Evolutionary conservation across 441 rosid genomes (phyloP).

Genomic region (Kokia cookei): DNA sequence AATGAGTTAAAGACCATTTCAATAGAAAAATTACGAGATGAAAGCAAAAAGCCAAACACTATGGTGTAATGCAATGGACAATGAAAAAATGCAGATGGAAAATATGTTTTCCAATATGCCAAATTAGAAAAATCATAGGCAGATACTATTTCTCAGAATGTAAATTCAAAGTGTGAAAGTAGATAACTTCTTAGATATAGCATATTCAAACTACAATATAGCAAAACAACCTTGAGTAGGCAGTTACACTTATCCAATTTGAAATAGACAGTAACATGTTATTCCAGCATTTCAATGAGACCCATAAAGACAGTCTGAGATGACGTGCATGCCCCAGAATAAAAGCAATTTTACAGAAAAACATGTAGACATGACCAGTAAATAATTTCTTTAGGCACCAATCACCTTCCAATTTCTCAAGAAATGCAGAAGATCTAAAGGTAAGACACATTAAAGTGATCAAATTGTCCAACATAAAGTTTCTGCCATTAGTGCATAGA

Average conservation of each 20-base stretch:
- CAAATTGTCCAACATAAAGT: not conserved
- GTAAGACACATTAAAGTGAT: not conserved
- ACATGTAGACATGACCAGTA: not conserved
- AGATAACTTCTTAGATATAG: not conserved
- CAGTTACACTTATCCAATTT: not conserved
- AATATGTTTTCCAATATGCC: not conserved
- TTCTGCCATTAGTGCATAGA: not conserved
- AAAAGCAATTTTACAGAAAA: not conserved
- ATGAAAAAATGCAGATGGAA: not conserved
- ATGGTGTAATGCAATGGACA: not conserved
- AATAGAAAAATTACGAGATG: constrained; percentile 4
- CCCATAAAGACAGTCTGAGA: not conserved
- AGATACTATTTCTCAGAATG: not conserved
- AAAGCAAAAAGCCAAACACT: constrained; percentile 3
- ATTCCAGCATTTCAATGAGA: not conserved
- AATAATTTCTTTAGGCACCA: not conserved
- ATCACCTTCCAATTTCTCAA: not conserved
- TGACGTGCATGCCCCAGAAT: not conserved
- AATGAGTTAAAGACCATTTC: constrained; percentile 7
- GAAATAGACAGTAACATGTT: not conserved
- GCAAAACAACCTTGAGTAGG: not conserved
- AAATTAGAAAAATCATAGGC: not conserved
- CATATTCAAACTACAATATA: not conserved
- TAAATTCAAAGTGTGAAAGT: not conserved
- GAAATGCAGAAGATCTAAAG: not conserved